These are phyloP conservation scores for Arxiozyma heterogenica DNA, from an alignment of 1,139 yeast species.

Conservation along the genomic window DNA sequence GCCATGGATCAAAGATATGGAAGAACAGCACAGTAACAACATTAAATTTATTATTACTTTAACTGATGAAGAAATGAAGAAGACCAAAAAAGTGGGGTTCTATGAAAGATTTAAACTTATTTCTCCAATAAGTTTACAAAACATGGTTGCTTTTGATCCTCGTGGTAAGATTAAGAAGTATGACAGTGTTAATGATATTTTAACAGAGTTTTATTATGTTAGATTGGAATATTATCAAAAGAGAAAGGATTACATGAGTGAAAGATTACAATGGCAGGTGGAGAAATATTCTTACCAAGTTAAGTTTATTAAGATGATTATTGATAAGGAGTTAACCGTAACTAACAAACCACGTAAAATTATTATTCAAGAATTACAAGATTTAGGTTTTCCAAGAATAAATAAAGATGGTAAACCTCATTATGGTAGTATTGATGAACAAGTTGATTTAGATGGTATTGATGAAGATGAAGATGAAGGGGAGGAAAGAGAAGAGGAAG, in stretches of 20 bases:
- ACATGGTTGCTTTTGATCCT: constrained; percentile 97
- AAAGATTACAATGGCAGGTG: constrained; percentile 62
- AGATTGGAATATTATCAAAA: constrained; percentile 85
- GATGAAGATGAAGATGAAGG: constrained; percentile 32
- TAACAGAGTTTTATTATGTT: constrained; percentile 75
- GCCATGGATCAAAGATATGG: constrained; percentile 91
- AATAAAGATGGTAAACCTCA: constrained; percentile 58
- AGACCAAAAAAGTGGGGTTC: constrained; percentile 63
- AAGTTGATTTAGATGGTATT: constrained; percentile 26
- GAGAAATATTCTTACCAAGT: constrained; percentile 77
- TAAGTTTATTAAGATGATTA: constrained; percentile 81
- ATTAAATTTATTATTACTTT: constrained; percentile 73
- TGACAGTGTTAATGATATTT: constrained; percentile 63
- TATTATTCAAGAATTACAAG: constrained; percentile 55
- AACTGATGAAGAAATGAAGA: constrained; percentile 72
- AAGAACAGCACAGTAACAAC: constrained; percentile 82
- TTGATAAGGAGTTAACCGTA: constrained; percentile 60
- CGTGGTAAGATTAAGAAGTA: constrained; percentile 81
- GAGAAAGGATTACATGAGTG: constrained; percentile 74
- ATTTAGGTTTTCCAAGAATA: constrained; percentile 65
- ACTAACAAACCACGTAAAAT: constrained; percentile 64
- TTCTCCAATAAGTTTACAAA: constrained; percentile 58
- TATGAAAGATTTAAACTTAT: constrained; percentile 75
- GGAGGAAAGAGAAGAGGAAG: constrained; percentile 32
- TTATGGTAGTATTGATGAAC: constrained; percentile 31